Conservation (phyloP, 2,329 filamentous ascomycete genomes). For the Aspergillus vadensis region DNA sequence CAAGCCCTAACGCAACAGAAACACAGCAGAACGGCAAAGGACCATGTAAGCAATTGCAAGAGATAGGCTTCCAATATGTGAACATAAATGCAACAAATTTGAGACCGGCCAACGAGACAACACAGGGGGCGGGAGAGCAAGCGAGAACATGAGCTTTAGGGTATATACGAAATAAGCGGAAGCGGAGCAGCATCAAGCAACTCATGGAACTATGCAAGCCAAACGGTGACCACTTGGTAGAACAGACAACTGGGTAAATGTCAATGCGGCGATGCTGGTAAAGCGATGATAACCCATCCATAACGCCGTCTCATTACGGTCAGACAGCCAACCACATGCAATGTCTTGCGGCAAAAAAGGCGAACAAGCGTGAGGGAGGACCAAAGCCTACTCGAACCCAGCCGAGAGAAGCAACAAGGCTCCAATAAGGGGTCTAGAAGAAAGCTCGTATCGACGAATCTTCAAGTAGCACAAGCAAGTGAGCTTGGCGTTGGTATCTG, state of each 20-base stretch:
- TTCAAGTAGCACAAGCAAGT: not conserved
- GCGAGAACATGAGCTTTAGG: slow-evolving; percentile 9
- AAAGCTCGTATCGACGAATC: not conserved
- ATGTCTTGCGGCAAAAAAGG: slow-evolving; percentile 3
- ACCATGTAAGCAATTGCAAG: not conserved
- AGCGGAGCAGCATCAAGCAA: slow-evolving; percentile 12
- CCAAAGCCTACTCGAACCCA: not conserved
- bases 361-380: not conserved
- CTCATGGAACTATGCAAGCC: slow-evolving; percentile 7
- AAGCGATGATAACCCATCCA: slow-evolving; percentile 15
- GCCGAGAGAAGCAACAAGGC: not conserved
- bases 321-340: slow-evolving; percentile 7
- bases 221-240: not conserved
- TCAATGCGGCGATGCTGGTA: slow-evolving; percentile 8
- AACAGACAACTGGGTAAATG: not conserved
- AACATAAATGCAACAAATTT: slow-evolving; percentile 1
- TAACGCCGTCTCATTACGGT: slow-evolving; percentile 20
- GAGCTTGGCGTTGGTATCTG: not conserved
- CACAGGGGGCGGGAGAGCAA: not conserved
- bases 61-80: not conserved
- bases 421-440: not conserved
- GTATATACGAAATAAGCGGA: slow-evolving; percentile 14
- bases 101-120: slow-evolving; percentile 1
- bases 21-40: not conserved
- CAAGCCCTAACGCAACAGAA: not conserved